phyloP scores from a whole-genome alignment of 1,139 yeast species.

The Kluyveromyces sp. region DNA sequence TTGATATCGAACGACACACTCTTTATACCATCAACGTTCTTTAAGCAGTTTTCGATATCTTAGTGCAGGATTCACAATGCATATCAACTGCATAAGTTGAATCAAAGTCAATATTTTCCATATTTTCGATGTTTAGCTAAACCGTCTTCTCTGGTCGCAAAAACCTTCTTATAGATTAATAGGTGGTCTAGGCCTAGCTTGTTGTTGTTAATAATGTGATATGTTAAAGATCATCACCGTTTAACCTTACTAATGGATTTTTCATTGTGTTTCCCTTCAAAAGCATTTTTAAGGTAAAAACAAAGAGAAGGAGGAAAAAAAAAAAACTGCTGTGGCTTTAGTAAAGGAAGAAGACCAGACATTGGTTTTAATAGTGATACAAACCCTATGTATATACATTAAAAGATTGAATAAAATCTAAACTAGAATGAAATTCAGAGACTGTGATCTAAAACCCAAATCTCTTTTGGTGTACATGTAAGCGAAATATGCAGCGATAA shows the following conservation, averaged over 20 bases:
- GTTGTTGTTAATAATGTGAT: too few relatives aligned
- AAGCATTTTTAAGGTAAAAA: neutral
- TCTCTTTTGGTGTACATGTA: conserved; percentile 39
- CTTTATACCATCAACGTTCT: conserved; percentile 14
- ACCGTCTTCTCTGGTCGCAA: too few relatives aligned
- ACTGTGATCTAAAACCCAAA: conserved; percentile 24
- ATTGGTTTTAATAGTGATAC: too few relatives aligned
- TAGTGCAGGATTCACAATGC: conserved; percentile 19
- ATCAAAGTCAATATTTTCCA: conserved; percentile 17
- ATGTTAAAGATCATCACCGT: too few relatives aligned
- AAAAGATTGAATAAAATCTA: too few relatives aligned
- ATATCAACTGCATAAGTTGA: conserved; percentile 28
- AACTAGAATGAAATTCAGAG: too few relatives aligned
- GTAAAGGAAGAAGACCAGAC: neutral
- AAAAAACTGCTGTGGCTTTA: neutral
- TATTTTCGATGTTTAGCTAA: conserved; percentile 3
- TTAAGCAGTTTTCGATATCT: conserved; percentile 18
- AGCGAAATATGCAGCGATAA: conserved; percentile 36
- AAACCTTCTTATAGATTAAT: neutral
- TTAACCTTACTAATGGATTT: too few relatives aligned
- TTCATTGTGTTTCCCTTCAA: neutral
- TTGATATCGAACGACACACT: conserved; percentile 16
- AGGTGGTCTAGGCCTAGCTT: too few relatives aligned
- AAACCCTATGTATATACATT: too few relatives aligned
- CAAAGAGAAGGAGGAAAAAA: neutral